phyloP scores from a whole-genome alignment of 768 basidiomycete species.

The Rhodosporidiobolus odoratus region DNA sequence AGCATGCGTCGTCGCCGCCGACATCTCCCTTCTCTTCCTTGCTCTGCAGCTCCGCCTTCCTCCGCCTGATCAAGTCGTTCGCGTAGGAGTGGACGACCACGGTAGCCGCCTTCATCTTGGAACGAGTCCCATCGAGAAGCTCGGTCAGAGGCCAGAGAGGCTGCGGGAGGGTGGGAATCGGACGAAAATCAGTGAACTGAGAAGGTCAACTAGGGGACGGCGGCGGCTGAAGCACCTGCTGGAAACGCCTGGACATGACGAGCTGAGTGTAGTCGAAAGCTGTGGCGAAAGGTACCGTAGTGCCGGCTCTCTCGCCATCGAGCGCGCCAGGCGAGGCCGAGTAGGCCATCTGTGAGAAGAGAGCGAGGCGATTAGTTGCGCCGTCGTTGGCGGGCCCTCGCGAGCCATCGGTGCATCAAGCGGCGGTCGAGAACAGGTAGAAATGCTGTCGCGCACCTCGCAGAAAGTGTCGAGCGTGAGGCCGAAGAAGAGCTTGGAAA shows the following conservation, averaged over 20 bases:
- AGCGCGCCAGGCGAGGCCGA: conserved; percentile 2
- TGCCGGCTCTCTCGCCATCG: neutral
- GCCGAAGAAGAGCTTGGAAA: conserved; percentile 11
- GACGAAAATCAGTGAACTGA: too few relatives aligned
- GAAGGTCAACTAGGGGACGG: neutral
- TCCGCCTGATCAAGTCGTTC: conserved; percentile 2
- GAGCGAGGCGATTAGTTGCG: too few relatives aligned
- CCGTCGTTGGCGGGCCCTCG: too few relatives aligned
- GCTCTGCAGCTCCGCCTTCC: neutral
- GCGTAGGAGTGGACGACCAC: conserved; percentile 5
- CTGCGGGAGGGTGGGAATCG: neutral
- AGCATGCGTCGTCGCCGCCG: neutral
- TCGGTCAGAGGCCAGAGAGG: conserved; percentile 8
- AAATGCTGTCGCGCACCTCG: too few relatives aligned
- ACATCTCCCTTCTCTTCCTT: neutral
- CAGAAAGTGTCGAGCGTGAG: conserved; percentile 22
- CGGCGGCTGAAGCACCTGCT: neutral
- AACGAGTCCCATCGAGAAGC: neutral
- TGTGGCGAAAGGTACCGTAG: neutral
- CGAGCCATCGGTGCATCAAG: too few relatives aligned
- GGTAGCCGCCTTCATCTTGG: neutral
- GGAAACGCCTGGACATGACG: neutral
- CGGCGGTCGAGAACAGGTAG: too few relatives aligned
- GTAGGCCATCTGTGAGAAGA: conserved; percentile 17
- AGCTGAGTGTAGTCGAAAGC: conserved; percentile 6